These are phyloP conservation scores for Xylaria palmicola DNA, from an alignment of 495 filamentous ascomycete genomes.

Conservation along the genomic window DNA sequence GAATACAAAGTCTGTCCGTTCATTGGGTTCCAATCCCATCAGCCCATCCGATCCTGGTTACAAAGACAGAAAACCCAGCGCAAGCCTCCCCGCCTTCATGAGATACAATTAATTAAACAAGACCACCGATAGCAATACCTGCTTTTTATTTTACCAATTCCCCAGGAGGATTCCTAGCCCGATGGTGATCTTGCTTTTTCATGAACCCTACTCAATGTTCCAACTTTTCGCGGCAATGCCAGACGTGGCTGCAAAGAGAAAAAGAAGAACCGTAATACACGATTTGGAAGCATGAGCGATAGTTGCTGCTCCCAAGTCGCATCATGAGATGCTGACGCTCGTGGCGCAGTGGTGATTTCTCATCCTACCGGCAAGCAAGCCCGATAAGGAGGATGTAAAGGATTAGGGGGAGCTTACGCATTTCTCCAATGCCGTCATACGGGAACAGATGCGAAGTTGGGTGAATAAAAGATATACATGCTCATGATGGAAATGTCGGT, in stretches of 20 bases:
- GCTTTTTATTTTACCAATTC: not conserved
- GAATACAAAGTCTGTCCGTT: conserved; percentile 14
- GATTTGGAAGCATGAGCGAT: conserved; percentile 3
- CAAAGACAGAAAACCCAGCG: not conserved
- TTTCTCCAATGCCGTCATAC: not conserved
- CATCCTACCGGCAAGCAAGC: not conserved
- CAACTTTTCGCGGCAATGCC: not conserved
- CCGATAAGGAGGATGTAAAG: not conserved
- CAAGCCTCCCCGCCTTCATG: not conserved
- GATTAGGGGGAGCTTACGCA: not conserved
- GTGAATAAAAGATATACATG: conserved; percentile 19
- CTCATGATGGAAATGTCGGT: conserved; percentile 15
- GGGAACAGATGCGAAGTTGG: conserved; percentile 4
- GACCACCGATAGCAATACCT: conserved; percentile 2
- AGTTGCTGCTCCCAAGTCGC: not conserved
- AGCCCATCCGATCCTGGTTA: not conserved
- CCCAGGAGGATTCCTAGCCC: not conserved
- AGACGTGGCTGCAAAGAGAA: not conserved
- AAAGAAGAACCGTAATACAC: conserved; percentile 4
- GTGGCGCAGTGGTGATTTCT: not conserved
- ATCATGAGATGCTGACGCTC: not conserved
- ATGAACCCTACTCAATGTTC: not conserved
- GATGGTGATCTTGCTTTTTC: conserved; percentile 6
- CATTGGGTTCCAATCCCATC: conserved; percentile 9
- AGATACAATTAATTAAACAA: conserved; percentile 10